Conservation (phyloP, 2,329 filamentous ascomycete species). For the Lachnellula arida region DNA sequence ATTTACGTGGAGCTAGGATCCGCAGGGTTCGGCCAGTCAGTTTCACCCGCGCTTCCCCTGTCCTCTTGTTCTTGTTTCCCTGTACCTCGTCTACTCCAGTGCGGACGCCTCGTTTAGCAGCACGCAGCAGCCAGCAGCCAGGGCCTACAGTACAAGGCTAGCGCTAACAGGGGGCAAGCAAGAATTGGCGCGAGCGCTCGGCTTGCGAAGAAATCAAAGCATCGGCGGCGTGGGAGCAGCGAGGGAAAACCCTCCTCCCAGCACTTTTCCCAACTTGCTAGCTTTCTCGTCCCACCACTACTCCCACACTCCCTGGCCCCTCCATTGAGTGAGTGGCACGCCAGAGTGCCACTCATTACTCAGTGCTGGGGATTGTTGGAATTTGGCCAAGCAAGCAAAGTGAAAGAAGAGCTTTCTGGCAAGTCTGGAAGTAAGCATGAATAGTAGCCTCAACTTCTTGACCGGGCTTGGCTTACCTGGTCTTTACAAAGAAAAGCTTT, state of each 20-base stretch:
- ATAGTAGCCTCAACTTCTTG: background rate
- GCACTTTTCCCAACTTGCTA: background rate
- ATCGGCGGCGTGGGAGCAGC: constrained; percentile 5
- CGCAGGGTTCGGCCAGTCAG: background rate
- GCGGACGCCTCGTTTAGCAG: constrained; percentile 3
- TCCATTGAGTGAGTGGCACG: background rate
- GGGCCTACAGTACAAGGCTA: background rate
- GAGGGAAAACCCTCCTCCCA: background rate
- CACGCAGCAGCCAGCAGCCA: constrained; percentile 1
- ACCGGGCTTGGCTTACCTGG: too few relatives aligned
- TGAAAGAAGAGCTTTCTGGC: background rate
- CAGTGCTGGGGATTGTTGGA: background rate
- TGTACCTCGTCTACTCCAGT: constrained; percentile 1
- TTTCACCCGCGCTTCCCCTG: background rate
- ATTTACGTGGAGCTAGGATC: background rate
- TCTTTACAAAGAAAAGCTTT: too few relatives aligned
- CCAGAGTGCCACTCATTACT: background rate
- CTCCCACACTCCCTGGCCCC: background rate
- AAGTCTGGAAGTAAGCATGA: background rate
- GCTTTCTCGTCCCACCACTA: background rate
- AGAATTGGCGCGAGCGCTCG: constrained; percentile 19
- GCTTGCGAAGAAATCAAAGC: constrained; percentile 8
- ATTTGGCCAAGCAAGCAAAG: background rate
- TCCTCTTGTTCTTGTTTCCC: background rate
- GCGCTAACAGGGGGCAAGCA: constrained; percentile 7